Evolutionary conservation across 148 eudicot species (phyloP), one percentile per base, ranked within the genome.

Genomic region (Vaccinium myrtillus): DNA sequence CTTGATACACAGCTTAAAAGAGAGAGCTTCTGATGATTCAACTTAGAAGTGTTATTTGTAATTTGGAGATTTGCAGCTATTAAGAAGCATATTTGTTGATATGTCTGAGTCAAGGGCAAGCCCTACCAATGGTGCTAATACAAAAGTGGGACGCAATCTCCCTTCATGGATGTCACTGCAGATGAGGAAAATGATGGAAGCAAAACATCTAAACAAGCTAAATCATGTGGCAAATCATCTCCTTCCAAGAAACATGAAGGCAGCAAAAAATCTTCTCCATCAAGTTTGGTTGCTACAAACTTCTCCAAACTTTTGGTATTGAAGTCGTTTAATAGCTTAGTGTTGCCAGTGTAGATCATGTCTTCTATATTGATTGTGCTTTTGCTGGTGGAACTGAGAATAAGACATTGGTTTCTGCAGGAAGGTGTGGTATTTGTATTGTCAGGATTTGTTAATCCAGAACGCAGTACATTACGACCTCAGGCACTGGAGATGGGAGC

Each of bases 401-500:
- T 43, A 27, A 73, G 32, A 61, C 84, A 58, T 67, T 81, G 78
- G 87, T 83, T 81, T 86, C 83, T 84, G 87, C 91, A 97, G 98
- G 98, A 97, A 79, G 99, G 98, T 51, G 96, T 97, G 49, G 98
- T 94, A 55, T 92, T 97, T 86, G 98, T 83, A 9, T 90, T 97
- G 36, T 97, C 99, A 7, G 99, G 99, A 39, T 93, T 97, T 93
- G 96, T 97, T 67, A 95, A 97, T 89, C 99, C 99, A 11, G 98
- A 97, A 81, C 94, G 98, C 36, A 90, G 95, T 82, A 88, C 76
- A n/a, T 85, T 97, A 86, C 85, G 98, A 87, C 95, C 98, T 51
- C 96, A 90, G 84, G 95, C 95, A 75, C 84, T 95, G 89, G 98
- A 93, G 90, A 94, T 97, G 99, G 99, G 99, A 73, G 98, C 98